Conservation (phyloP, 176 grass and related monocot genomes). For the Oryza glumipatula region DNA sequence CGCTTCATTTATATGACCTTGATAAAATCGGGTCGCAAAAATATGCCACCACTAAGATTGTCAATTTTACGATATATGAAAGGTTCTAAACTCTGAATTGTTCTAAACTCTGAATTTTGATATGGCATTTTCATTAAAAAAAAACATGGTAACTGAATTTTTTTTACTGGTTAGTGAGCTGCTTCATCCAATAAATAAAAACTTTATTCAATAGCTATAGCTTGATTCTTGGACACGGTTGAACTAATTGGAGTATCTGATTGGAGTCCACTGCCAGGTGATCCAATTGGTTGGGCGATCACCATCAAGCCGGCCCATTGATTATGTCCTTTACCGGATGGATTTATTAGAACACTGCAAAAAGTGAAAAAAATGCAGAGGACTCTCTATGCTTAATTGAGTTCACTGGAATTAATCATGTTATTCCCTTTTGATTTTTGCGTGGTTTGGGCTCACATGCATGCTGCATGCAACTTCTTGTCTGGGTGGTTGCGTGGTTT, state of each 20-base stretch:
- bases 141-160: too few relatives aligned
- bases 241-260: neutral
- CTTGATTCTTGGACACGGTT: neutral
- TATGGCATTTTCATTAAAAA: too few relatives aligned
- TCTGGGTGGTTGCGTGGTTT: neutral
- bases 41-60: too few relatives aligned
- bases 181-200: neutral
- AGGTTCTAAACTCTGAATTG: too few relatives aligned
- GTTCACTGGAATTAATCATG: neutral
- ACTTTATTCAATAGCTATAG: neutral
- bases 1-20: neutral
- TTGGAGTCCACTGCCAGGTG: neutral
- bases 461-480: neutral
- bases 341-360: conserved; percentile 14
- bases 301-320: neutral
- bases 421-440: neutral
- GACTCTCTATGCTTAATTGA: conserved; percentile 1
- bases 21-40: too few relatives aligned
- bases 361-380: neutral
- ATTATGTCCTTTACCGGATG: neutral
- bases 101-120: too few relatives aligned
- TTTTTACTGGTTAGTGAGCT: too few relatives aligned
- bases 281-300: conserved; percentile 41
- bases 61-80: too few relatives aligned
- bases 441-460: neutral